phyloP scores from a whole-genome alignment of 148 eudicot genomes.

The Fallopia convolvulus region DNA sequence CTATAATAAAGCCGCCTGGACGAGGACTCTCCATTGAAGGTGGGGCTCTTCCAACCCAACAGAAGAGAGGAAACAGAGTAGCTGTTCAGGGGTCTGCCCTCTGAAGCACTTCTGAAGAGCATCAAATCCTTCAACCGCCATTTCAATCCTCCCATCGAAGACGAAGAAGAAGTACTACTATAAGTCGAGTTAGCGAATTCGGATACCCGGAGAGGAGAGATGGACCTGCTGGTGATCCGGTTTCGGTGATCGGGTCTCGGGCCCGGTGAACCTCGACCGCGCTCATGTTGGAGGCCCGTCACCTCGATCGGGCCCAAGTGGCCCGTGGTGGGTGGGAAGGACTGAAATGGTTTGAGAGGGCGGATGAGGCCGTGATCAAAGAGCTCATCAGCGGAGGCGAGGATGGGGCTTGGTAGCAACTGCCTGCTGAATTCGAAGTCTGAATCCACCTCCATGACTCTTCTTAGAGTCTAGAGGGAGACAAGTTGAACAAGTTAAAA shows the following conservation, averaged over 20 bases:
- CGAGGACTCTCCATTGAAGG: neutral
- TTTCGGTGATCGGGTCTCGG: neutral
- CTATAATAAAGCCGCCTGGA: slow-evolving; percentile 16
- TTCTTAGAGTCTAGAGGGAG: neutral
- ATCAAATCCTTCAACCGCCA: slow-evolving; percentile 65
- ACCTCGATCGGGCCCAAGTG: neutral
- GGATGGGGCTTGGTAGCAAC: slow-evolving; percentile 18
- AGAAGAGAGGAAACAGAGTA: neutral
- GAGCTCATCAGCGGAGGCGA: slow-evolving; percentile 27
- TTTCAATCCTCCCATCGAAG: slow-evolving; percentile 26
- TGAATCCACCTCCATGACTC: slow-evolving; percentile 4
- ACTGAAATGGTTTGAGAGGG: slow-evolving; percentile 14
- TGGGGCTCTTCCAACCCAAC: neutral
- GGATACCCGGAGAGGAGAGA: slow-evolving; percentile 24
- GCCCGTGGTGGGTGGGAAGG: slow-evolving; percentile 10
- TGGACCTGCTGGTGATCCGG: slow-evolving; percentile 19
- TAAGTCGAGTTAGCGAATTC: slow-evolving; percentile 18
- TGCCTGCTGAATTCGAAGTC: slow-evolving; percentile 59
- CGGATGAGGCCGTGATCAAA: slow-evolving; percentile 27
- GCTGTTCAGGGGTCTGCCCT: slow-evolving; percentile 59
- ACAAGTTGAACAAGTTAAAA: neutral
- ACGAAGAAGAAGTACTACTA: neutral
- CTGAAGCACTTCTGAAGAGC: slow-evolving; percentile 74
- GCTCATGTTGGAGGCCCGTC: neutral
- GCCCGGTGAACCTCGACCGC: neutral